A percentile compares a stretch with the other conserved stretches of the same genome.
phyloP scores from a whole-genome alignment of 371 early-diverging fungal genomes.

The Mucor piriformis region DNA sequence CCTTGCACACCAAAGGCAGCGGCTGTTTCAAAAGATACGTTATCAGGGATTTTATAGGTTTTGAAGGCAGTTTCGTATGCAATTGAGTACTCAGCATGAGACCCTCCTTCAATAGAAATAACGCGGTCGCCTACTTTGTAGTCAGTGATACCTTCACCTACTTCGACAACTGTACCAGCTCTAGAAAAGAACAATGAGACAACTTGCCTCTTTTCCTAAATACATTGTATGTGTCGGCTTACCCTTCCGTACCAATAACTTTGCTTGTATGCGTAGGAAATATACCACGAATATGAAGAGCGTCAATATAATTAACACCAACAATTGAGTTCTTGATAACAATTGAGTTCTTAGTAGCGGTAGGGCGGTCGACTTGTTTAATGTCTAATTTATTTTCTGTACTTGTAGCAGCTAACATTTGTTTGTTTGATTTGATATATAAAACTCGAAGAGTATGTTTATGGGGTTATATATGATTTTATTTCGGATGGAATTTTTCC shows the following conservation, averaged over 20 bases:
- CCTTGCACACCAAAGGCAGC: constrained; percentile 76
- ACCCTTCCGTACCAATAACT: not conserved
- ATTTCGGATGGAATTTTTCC: no score
- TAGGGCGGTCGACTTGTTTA: no score
- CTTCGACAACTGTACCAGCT: constrained; percentile 77
- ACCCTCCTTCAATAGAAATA: constrained; percentile 60
- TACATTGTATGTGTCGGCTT: not conserved
- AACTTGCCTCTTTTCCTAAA: no score
- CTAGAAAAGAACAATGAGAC: not conserved
- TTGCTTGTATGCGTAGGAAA: not conserved
- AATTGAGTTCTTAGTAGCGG: not conserved
- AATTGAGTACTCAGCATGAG: constrained; percentile 80
- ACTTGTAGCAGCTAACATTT: no score
- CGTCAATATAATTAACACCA: not conserved
- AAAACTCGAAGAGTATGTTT: no score
- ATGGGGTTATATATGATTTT: no score
- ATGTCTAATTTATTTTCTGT: no score
- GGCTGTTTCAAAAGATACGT: constrained; percentile 65
- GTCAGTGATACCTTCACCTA: constrained; percentile 65
- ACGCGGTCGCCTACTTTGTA: constrained; percentile 84
- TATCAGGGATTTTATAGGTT: constrained; percentile 60
- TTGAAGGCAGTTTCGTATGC: constrained; percentile 37
- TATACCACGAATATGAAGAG: not conserved
- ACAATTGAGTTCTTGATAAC: not conserved
- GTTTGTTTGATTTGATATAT: not conserved